These are phyloP conservation scores for Bremia lactucae DNA, from an alignment of 352 stramenopile species.

Conservation along the genomic window DNA sequence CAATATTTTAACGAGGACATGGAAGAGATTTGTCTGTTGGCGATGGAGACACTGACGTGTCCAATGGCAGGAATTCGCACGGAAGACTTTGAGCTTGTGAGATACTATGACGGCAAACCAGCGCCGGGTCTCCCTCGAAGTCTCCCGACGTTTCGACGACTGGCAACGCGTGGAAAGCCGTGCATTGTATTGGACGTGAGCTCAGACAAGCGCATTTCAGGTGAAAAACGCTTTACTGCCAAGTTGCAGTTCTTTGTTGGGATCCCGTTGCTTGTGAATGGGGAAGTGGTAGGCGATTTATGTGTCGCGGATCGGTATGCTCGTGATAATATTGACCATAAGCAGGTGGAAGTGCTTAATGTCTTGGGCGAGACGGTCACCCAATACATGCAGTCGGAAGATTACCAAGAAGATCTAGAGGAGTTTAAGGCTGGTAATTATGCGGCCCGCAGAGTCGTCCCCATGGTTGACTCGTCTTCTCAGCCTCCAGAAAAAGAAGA, in stretches of 20 bases:
- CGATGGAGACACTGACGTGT: constrained; percentile 79
- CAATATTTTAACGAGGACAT: constrained; percentile 86
- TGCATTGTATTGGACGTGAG: constrained; percentile 83
- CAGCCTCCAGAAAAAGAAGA: constrained; percentile 21
- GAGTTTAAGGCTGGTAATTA: constrained; percentile 47
- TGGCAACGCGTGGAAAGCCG: constrained; percentile 76
- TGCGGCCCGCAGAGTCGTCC: constrained; percentile 11
- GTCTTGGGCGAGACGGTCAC: constrained; percentile 82
- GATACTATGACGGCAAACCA: constrained; percentile 57
- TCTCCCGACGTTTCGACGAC: constrained; percentile 76
- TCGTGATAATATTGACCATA: constrained; percentile 73
- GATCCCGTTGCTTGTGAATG: constrained; percentile 74
- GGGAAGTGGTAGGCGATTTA: constrained; percentile 77
- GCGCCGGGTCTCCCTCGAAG: constrained; percentile 51
- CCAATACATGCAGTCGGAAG: constrained; percentile 81
- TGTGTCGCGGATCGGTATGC: constrained; percentile 75
- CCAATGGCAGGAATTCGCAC: constrained; percentile 83
- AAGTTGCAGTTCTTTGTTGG: constrained; percentile 86
- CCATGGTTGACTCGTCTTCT: constrained; percentile 6
- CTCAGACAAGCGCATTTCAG: constrained; percentile 80
- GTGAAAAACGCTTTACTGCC: constrained; percentile 72
- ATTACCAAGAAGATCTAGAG: constrained; percentile 66
- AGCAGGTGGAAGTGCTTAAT: constrained; percentile 77
- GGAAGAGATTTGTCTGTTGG: constrained; percentile 80
- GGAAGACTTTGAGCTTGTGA: constrained; percentile 80